Base-by-base conservation (phyloP, 2,329 filamentous ascomycete genomes). In the Coniochaeta sp. region DNA sequence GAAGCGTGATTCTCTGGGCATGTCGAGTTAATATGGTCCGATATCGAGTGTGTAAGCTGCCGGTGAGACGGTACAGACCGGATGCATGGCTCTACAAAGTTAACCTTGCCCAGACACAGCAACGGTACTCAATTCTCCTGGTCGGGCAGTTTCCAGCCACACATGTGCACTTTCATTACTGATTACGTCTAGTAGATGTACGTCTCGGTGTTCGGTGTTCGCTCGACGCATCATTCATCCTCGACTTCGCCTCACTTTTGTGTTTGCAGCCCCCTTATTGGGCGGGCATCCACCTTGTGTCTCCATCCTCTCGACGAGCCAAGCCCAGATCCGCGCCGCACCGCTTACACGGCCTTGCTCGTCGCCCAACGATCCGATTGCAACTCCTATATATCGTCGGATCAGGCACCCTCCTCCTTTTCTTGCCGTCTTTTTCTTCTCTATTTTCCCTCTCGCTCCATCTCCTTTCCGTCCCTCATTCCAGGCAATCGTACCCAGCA, bases 1-100 rank as follows among this genome's bases (percentile, higher is more conserved):
- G n/a, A 74, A 76, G 64, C 82, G 80, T 62, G 81, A 84, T 61
- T 79, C 77, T 1, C 59, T 72, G 3, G 69, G 72, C 31, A 71
- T 67, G 59, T 81, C 81, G 60, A 76, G 72, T 67, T 79, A 76
- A 64, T 81, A 74, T 61, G 72, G 70, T 24, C 79, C 77, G 6
- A 19, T 44, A 44, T 44, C 5, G 16, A 16, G 7, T 22, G 40
- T 7, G 12, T 19, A 24, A 44, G 40, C 34, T 38, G 34, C 34
- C 34, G n/a, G n/a, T n/a, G n/a, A n/a, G n/a, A 14, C 34, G 3
- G 11, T 38, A 38, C 9, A 17, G 34, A 12, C 16, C 11, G 34
- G 34, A 38, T 38, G 34, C 34, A 44, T 3, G 40, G 3, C 6
- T 22, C 34, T 14, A 12, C 34, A 9, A 36, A n/a, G 8, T 9